Conservation (phyloP, 768 basidiomycete genomes). For the Cystobasidium ongulense region DNA sequence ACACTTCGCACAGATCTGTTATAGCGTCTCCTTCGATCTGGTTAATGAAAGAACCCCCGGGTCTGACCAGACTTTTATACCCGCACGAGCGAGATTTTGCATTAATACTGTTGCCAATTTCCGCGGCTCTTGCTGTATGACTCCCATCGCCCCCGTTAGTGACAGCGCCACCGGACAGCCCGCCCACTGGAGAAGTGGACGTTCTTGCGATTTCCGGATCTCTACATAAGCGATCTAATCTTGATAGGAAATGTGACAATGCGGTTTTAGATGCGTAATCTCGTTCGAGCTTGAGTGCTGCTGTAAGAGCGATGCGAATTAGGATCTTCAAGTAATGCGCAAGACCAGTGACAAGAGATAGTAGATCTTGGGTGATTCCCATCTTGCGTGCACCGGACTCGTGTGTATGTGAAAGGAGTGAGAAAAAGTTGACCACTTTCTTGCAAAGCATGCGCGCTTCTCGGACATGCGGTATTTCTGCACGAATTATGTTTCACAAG, state of each 20-base stretch:
- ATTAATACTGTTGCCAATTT: too few relatives aligned
- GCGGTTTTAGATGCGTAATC: conserved; percentile 75
- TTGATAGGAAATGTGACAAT: conserved; percentile 81
- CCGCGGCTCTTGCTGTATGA: neutral
- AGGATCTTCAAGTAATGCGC: conserved; percentile 99
- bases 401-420: conserved; percentile 86
- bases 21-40: conserved; percentile 52
- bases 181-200: conserved; percentile 31
- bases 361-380: conserved; percentile 93
- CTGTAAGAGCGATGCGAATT: conserved; percentile 92
- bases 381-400: conserved; percentile 80
- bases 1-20: conserved; percentile 83
- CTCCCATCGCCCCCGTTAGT: neutral
- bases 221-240: conserved; percentile 77
- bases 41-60: conserved; percentile 37
- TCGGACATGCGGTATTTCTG: conserved; percentile 81
- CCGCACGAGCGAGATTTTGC: conserved; percentile 39
- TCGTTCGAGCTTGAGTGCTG: conserved; percentile 86
- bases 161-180: neutral
- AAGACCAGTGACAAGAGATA: conserved; percentile 94
- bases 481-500: neutral
- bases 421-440: conserved; percentile 97
- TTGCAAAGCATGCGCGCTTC: conserved; percentile 98
- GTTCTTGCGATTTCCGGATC: conserved; percentile 46
- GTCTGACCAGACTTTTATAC: conserved; percentile 41